Percentiles rank a stretch among this genome's conserved stretches.
phyloP scores from a whole-genome alignment of 139 green algal species.

The Tetraselmis striata region DNA sequence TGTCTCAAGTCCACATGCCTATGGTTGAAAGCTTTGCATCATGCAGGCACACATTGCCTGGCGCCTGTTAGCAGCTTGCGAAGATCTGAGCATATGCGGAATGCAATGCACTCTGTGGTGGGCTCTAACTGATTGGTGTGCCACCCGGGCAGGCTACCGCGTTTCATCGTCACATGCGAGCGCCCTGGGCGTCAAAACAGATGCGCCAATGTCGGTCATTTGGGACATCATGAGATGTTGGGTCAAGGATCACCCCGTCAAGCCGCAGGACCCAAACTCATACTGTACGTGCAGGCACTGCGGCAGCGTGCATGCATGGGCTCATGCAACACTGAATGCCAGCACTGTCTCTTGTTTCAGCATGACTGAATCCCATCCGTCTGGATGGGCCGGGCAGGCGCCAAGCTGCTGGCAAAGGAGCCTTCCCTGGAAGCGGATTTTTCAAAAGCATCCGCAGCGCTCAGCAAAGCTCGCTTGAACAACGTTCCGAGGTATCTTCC shows the following conservation, averaged over 20 bases:
- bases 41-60: too few species aligned
- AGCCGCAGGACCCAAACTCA: conserved; percentile 7
- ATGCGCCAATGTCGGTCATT: conserved; percentile 75
- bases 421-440: conserved; percentile 71
- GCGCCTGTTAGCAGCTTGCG: conserved; percentile 19
- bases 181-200: conserved; percentile 87
- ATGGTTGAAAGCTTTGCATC: too few species aligned
- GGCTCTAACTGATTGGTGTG: not conserved
- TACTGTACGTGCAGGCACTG: not conserved
- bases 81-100: not conserved
- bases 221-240: conserved; percentile 82
- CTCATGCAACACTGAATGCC: not conserved
- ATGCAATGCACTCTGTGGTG: not conserved
- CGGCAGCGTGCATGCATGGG: too few species aligned
- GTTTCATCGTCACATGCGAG: conserved; percentile 79
- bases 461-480: conserved; percentile 37
- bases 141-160: conserved; percentile 46
- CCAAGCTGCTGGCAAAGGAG: conserved; percentile 64
- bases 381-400: too few species aligned
- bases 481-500: conserved; percentile 57
- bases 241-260: conserved; percentile 63
- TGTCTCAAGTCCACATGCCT: too few species aligned
- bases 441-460: conserved; percentile 30
- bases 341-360: too few species aligned
- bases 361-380: too few species aligned